Evolutionary conservation across 345 rosid species (phyloP).

Genomic region (Salix viminalis): DNA sequence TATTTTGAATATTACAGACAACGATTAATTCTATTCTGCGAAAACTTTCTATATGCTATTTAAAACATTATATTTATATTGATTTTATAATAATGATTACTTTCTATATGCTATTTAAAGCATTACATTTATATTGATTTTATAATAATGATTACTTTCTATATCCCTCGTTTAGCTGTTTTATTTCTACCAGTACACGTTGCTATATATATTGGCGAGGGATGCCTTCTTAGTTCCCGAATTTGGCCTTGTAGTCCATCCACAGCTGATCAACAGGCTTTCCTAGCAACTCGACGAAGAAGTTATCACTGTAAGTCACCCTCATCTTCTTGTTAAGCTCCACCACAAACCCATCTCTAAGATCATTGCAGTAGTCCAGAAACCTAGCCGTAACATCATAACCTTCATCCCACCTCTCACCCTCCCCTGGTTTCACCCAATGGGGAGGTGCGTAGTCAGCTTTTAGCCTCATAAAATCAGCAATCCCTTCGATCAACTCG

Average conservation of each 20-base stretch:
- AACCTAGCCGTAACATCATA: constrained; percentile 17
- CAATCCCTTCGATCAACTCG: constrained; percentile 21
- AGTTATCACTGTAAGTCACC: constrained; percentile 2
- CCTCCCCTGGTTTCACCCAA: constrained; percentile 13
- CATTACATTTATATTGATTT: too few species aligned
- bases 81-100: too few species aligned
- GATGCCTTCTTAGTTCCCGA: not conserved
- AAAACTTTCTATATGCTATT: too few species aligned
- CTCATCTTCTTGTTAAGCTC: constrained; percentile 30
- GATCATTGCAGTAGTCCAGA: constrained; percentile 24
- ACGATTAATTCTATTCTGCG: too few species aligned
- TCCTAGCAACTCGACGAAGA: constrained; percentile 21
- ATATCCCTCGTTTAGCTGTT: too few species aligned
- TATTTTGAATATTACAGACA: too few species aligned
- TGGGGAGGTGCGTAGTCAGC: not conserved
- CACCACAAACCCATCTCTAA: constrained; percentile 29
- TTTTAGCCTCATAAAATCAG: constrained; percentile 17
- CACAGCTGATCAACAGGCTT: constrained; percentile 32
- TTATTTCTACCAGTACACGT: too few species aligned
- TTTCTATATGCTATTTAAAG: too few species aligned
- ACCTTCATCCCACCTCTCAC: constrained; percentile 16
- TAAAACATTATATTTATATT: too few species aligned
- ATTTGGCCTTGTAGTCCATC: constrained; percentile 26
- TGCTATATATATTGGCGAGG: too few species aligned
- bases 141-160: too few species aligned